These are phyloP conservation scores for Anaeromyces robustus DNA, from an alignment of 192 early-diverging fungal species.

Conservation along the genomic window DNA sequence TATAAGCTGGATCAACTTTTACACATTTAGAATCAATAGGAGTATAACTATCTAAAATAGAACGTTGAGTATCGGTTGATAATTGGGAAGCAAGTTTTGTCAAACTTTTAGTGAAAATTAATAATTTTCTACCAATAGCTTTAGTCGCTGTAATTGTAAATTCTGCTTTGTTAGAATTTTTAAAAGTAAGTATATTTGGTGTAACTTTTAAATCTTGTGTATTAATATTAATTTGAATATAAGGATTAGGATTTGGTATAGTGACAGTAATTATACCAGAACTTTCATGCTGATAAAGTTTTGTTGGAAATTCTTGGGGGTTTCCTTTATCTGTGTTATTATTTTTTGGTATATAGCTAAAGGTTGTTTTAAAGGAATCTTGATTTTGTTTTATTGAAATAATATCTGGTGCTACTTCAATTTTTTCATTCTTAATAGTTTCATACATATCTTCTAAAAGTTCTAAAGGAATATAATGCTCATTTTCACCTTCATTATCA, in stretches of 20 bases:
- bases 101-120: not conserved
- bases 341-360: not conserved
- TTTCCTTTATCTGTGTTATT: not conserved
- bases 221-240: not conserved
- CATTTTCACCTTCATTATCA: not conserved
- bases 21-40: not conserved
- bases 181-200: not conserved
- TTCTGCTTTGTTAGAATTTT: not conserved
- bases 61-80: not conserved
- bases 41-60: not conserved
- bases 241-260: not conserved
- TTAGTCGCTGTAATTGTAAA: not conserved
- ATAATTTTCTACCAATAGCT: not conserved
- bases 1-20: not conserved
- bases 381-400: not conserved
- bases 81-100: not conserved
- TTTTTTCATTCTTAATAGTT: not conserved
- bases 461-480: not conserved
- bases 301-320: not conserved
- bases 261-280: not conserved
- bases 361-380: not conserved
- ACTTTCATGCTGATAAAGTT: not conserved
- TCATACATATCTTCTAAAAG: not conserved
- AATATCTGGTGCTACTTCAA: not conserved
- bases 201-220: not conserved